A percentile compares a stretch with the other conserved stretches of the same genome.
phyloP scores from a whole-genome alignment of 495 filamentous ascomycete species.

The Sordaria brevicollis region DNA sequence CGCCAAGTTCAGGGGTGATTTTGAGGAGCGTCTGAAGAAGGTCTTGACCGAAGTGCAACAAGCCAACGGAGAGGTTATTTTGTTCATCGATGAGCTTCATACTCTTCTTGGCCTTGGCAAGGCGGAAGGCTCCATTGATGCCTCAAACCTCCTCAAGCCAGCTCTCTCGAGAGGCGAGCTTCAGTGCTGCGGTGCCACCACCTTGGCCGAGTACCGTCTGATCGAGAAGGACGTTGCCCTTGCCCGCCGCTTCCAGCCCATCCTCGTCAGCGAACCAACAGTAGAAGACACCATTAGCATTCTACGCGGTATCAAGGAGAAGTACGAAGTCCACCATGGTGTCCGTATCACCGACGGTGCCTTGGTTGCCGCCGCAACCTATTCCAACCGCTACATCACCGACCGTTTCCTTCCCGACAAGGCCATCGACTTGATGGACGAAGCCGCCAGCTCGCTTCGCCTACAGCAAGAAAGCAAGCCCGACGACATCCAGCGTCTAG shows the following conservation, averaged over 20 bases:
- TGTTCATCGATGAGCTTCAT: slow-evolving; percentile 95
- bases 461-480: slow-evolving; percentile 96
- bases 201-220: slow-evolving; percentile 76
- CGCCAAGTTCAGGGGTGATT: slow-evolving; percentile 91
- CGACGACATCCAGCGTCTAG: slow-evolving; percentile 80
- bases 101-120: slow-evolving; percentile 87
- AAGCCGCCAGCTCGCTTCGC: slow-evolving; percentile 81
- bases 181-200: slow-evolving; percentile 92
- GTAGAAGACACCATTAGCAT: slow-evolving; percentile 94
- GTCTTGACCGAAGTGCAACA: slow-evolving; percentile 87
- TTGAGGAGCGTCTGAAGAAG: slow-evolving; percentile 86
- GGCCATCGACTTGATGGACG: slow-evolving; percentile 93
- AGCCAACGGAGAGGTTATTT: slow-evolving; percentile 76
- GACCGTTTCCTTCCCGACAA: slow-evolving; percentile 95
- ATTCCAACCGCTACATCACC: slow-evolving; percentile 92
- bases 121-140: slow-evolving; percentile 91
- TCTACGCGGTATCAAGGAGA: slow-evolving; percentile 89
- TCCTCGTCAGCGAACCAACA: slow-evolving; percentile 76
- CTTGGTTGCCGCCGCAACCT: slow-evolving; percentile 81
- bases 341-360: slow-evolving; percentile 90
- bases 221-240: slow-evolving; percentile 97
- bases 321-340: slow-evolving; percentile 93
- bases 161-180: slow-evolving; percentile 83
- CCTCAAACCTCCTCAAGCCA: slow-evolving; percentile 92
- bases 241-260: slow-evolving; percentile 87